Evolutionary conservation across 2,329 filamentous ascomycete genomes (phyloP).

Genomic region (Aureobasidium pullulans): DNA sequence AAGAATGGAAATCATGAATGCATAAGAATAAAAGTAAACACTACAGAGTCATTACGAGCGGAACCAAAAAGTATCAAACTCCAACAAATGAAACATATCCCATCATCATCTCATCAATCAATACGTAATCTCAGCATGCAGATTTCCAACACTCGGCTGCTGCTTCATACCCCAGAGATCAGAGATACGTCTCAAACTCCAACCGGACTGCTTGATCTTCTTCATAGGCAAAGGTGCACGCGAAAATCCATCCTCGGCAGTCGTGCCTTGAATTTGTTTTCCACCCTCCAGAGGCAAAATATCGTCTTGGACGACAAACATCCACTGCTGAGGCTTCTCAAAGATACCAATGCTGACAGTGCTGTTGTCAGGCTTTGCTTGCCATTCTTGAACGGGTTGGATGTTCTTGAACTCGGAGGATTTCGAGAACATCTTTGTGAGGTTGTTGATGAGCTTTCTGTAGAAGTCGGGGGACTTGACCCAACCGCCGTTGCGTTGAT

Average conservation of each 20-base stretch:
- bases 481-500: slow-evolving; percentile 37
- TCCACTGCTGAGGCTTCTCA: slow-evolving; percentile 2
- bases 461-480: slow-evolving; percentile 44
- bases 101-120: background rate
- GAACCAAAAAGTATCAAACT: background rate
- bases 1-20: background rate
- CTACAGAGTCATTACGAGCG: background rate
- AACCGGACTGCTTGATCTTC: slow-evolving; percentile 1
- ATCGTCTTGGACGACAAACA: slow-evolving; percentile 4
- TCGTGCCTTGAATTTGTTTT: background rate
- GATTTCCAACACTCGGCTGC: background rate
- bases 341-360: background rate
- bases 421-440: background rate
- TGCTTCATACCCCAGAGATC: background rate
- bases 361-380: background rate
- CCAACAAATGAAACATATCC: background rate
- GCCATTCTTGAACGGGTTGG: background rate
- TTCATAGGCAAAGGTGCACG: background rate
- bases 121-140: background rate
- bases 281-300: background rate
- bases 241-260: background rate
- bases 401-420: background rate
- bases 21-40: background rate
- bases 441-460: slow-evolving; percentile 29
- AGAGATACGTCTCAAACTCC: slow-evolving; percentile 7